Evolutionary conservation across 1,284 basidiomycete species (phyloP).

Genomic region (Ustilago loliicola): DNA sequence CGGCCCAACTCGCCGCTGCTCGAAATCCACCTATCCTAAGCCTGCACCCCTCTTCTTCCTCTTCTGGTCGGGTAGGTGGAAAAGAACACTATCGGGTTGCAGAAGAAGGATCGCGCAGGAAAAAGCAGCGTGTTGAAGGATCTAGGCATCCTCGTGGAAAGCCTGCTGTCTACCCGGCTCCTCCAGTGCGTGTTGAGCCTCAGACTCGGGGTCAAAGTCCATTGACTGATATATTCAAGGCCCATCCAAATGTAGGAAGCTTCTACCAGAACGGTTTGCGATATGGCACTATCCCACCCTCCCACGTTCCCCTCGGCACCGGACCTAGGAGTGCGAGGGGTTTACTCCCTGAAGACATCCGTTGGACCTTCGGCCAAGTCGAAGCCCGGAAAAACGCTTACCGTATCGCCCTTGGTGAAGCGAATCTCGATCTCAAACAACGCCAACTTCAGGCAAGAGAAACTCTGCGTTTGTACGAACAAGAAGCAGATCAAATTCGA

Average conservation of each 20-base stretch:
- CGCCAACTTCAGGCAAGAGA: not conserved
- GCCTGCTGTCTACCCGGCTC: no score
- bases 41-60: no score
- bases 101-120: no score
- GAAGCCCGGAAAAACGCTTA: not conserved
- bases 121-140: no score
- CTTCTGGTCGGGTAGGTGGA: no score
- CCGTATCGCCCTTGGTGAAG: not conserved
- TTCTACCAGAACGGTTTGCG: not conserved
- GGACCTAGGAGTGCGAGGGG: not conserved
- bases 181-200: not conserved
- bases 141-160: no score
- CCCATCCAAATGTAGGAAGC: not conserved
- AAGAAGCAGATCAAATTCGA: constrained; percentile 16
- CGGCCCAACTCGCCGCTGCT: no score
- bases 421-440: no score
- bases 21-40: no score
- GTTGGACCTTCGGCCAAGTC: not conserved
- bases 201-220: not conserved
- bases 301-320: not conserved
- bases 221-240: not conserved
- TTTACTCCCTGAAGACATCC: not conserved
- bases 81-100: no score
- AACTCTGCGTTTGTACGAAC: constrained; percentile 1
- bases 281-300: not conserved